A percentile compares a stretch with the other conserved stretches of the same genome.
phyloP scores from a whole-genome alignment of 1,139 yeast genomes.

The Debaryomycetaceae sp. region DNA sequence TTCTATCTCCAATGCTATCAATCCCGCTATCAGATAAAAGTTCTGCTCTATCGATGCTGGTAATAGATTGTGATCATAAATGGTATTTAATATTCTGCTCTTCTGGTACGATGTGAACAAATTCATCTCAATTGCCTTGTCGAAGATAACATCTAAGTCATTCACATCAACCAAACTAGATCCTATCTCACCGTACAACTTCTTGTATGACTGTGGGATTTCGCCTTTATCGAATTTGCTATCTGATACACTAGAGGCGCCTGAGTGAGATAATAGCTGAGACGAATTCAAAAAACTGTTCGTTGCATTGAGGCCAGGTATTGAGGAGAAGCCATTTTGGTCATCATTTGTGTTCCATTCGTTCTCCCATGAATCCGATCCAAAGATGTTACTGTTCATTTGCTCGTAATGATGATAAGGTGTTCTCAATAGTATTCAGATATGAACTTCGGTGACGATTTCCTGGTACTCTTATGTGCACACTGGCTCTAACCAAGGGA shows the following conservation, averaged over 20 bases:
- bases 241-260: conserved; percentile 1
- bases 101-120: conserved; percentile 31
- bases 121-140: conserved; percentile 24
- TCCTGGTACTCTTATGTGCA: background rate
- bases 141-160: conserved; percentile 32
- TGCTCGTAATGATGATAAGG: background rate
- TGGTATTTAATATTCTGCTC: conserved; percentile 29
- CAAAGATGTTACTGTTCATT: conserved; percentile 21
- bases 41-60: conserved; percentile 28
- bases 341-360: conserved; percentile 33
- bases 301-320: conserved; percentile 8
- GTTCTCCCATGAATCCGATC: conserved; percentile 40
- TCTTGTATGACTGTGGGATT: conserved; percentile 24
- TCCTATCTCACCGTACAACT: conserved; percentile 17
- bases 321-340: conserved; percentile 3
- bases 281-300: conserved; percentile 24
- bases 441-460: background rate
- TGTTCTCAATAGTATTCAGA: background rate
- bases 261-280: conserved; percentile 16
- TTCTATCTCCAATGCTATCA: conserved; percentile 40
- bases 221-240: conserved; percentile 9
- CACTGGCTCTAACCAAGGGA: background rate
- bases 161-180: conserved; percentile 20
- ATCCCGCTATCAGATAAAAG: conserved; percentile 36
- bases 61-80: conserved; percentile 36